Evolutionary conservation across 2,329 filamentous ascomycete genomes (phyloP).

Genomic region (Pezicula radicicola): DNA sequence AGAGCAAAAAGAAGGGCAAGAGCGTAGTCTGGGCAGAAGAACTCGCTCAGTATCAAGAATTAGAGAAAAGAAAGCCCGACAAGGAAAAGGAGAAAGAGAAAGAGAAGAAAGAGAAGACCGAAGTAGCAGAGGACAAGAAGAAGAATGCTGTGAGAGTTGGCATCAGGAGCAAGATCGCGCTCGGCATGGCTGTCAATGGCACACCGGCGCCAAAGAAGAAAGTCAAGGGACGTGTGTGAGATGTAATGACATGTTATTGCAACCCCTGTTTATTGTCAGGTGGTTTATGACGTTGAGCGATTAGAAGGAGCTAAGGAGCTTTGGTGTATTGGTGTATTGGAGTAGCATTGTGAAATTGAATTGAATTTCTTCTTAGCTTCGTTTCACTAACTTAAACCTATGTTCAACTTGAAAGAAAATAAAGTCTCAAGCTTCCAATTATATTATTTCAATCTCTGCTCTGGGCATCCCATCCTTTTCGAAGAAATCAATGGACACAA

Average conservation of each 20-base stretch:
- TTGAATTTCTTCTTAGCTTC: too few relatives aligned
- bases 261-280: too few relatives aligned
- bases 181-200: conserved; percentile 26
- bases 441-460: too few relatives aligned
- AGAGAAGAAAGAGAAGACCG: conserved; percentile 20
- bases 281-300: too few relatives aligned
- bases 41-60: conserved; percentile 24
- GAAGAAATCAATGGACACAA: too few relatives aligned
- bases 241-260: background rate
- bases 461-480: too few relatives aligned
- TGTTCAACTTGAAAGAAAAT: too few relatives aligned
- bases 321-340: too few relatives aligned
- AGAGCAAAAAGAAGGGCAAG: conserved; percentile 24
- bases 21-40: conserved; percentile 28
- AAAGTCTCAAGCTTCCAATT: too few relatives aligned
- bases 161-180: conserved; percentile 24
- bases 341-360: too few relatives aligned
- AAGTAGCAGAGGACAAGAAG: conserved; percentile 18
- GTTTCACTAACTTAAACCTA: too few relatives aligned
- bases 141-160: conserved; percentile 20
- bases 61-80: conserved; percentile 5
- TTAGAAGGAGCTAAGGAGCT: too few relatives aligned
- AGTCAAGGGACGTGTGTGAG: conserved; percentile 9
- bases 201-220: conserved; percentile 28
- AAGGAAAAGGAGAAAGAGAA: conserved; percentile 14